Percentiles rank a stretch among this genome's conserved stretches.
Conservation (phyloP, 2,329 filamentous ascomycete species). For the Colletotrichum camelliae region DNA sequence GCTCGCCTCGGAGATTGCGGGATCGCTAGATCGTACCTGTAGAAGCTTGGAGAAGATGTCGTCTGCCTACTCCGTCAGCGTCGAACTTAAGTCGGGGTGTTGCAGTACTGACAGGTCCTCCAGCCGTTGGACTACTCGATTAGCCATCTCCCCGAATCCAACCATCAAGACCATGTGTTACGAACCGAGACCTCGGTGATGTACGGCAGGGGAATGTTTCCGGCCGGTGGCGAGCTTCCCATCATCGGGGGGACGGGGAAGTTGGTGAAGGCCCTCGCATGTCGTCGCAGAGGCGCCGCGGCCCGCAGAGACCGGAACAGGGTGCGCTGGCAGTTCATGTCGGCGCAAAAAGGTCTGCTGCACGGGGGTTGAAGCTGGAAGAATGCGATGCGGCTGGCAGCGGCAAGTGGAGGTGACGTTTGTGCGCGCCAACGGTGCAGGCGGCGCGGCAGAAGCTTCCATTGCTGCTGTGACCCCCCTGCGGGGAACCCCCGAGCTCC, state of each 20-base stretch:
- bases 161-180: not conserved
- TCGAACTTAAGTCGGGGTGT: conserved; percentile 20
- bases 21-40: conserved; percentile 56
- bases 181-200: conserved; percentile 61
- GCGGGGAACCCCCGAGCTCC: conserved; percentile 1
- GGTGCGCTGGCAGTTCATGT: conserved; percentile 41
- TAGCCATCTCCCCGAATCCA: conserved; percentile 23
- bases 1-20: conserved; percentile 18
- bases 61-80: conserved; percentile 51
- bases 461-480: not conserved
- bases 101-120: conserved; percentile 70
- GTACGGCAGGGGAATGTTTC: conserved; percentile 62
- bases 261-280: conserved; percentile 47
- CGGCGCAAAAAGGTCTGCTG: not conserved
- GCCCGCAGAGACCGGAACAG: conserved; percentile 39
- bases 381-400: not conserved
- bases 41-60: conserved; percentile 84
- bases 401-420: conserved; percentile 11
- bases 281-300: conserved; percentile 32
- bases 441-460: not conserved
- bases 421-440: not conserved
- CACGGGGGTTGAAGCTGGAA: not conserved
- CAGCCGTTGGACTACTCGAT: conserved; percentile 72
- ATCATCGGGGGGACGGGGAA: conserved; percentile 34
- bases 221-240: conserved; percentile 26